Evolutionary conservation across 495 filamentous ascomycete genomes (phyloP).

Genomic region (Apodospora peruviana): DNA sequence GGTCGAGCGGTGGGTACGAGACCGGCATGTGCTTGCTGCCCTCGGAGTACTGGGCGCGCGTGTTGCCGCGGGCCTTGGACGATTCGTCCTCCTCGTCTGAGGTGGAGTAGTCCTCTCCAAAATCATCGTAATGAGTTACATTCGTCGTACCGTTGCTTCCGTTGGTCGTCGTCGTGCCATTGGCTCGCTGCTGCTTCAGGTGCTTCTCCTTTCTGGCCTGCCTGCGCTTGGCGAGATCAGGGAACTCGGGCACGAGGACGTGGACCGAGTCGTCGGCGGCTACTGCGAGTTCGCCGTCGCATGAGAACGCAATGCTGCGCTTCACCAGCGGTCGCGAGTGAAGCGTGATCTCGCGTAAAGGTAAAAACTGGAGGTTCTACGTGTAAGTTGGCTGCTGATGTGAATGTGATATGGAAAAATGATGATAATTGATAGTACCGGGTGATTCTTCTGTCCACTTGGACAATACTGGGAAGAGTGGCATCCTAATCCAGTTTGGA

Average conservation of each 20-base stretch:
- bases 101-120: conserved; percentile 2
- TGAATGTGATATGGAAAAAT: too few relatives aligned
- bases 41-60: conserved; percentile 25
- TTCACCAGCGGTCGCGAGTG: conserved; percentile 35
- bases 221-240: conserved; percentile 17
- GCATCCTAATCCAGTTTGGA: too few relatives aligned
- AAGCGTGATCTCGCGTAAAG: conserved; percentile 39
- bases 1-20: conserved; percentile 27
- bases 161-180: conserved; percentile 3
- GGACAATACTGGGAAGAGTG: too few relatives aligned
- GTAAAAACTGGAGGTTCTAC: conserved; percentile 15
- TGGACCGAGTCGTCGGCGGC: conserved; percentile 44
- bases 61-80: conserved; percentile 9
- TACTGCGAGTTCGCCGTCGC: conserved; percentile 43
- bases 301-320: conserved; percentile 43
- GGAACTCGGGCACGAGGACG: conserved; percentile 40
- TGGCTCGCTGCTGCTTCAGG: background rate
- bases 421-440: too few relatives aligned
- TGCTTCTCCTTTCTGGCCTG: background rate
- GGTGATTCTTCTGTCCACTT: too few relatives aligned
- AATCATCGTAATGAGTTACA: conserved; percentile 11
- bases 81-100: conserved; percentile 5
- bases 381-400: too few relatives aligned
- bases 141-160: conserved; percentile 14
- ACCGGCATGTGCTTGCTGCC: conserved; percentile 31